A percentile compares a stretch with the other conserved stretches of the same genome.
These are phyloP conservation scores for Paramecium tetraurelia DNA, from an alignment of 73 alveolate genomes.

Conservation along the genomic window DNA sequence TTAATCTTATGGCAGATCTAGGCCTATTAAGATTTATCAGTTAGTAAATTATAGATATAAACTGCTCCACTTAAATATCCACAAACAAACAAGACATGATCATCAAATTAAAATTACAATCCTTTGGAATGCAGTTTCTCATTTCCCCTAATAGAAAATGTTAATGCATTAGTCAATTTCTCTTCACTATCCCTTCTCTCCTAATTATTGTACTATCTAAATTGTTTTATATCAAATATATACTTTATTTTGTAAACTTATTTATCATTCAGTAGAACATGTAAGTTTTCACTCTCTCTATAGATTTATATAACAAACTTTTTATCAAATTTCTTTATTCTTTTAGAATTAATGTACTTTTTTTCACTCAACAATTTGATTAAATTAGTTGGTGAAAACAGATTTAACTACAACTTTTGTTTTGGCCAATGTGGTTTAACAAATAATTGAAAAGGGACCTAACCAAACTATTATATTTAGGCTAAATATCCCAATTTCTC, in stretches of 20 bases:
- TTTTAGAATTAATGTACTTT: neutral
- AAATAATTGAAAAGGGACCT: slow-evolving; percentile 45
- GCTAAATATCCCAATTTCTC: slow-evolving; percentile 26
- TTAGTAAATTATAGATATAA: neutral
- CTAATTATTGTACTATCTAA: neutral
- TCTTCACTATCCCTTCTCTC: slow-evolving; percentile 16
- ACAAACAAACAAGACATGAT: slow-evolving; percentile 1
- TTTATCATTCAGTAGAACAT: neutral
- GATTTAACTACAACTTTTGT: neutral
- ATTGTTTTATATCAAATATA: too few relatives aligned
- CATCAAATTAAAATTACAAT: neutral
- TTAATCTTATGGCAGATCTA: neutral
- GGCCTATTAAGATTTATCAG: neutral
- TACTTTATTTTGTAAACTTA: neutral
- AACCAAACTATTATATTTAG: slow-evolving; percentile 45
- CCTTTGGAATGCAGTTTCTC: neutral
- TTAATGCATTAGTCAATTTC: neutral
- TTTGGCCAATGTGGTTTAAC: slow-evolving; percentile 46
- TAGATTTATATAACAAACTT: neutral
- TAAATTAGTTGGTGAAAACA: neutral
- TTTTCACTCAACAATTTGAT: neutral
- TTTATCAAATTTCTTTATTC: slow-evolving; percentile 2
- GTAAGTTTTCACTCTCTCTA: neutral
- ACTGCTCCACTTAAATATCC: slow-evolving; percentile 47
- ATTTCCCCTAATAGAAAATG: neutral